A percentile compares a stretch with the other conserved stretches of the same genome.
Conservation (phyloP, 2,329 filamentous ascomycete genomes). For the Cytospora schulzeri region DNA sequence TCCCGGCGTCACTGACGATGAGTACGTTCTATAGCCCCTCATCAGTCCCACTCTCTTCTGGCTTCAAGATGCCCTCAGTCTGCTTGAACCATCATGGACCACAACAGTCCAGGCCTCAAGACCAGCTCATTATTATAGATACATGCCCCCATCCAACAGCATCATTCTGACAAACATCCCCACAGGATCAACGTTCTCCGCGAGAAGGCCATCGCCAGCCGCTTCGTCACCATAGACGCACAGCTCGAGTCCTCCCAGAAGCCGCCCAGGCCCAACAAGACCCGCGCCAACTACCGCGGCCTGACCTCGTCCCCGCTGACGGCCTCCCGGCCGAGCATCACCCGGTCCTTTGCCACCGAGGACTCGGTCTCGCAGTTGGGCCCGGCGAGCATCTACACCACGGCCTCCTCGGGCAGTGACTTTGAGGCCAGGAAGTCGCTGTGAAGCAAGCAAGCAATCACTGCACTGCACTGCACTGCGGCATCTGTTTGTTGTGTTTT, state of each 20-base stretch:
- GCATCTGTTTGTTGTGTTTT: not conserved
- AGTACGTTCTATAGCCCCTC: constrained; percentile 47
- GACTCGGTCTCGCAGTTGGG: constrained; percentile 18
- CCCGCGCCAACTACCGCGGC: constrained; percentile 24
- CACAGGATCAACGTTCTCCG: constrained; percentile 51
- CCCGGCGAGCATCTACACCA: constrained; percentile 3
- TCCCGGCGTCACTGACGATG: constrained; percentile 59
- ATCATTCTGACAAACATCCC: not conserved
- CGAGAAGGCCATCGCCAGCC: constrained; percentile 54
- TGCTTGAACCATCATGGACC: not conserved
- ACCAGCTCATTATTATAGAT: no score
- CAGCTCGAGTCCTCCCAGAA: constrained; percentile 24
- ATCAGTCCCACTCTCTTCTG: not conserved
- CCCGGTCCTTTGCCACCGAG: constrained; percentile 22
- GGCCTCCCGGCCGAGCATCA: constrained; percentile 20
- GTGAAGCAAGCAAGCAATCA: no score
- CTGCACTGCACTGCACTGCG: no score
- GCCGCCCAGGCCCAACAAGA: constrained; percentile 15
- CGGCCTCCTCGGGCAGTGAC: constrained; percentile 11
- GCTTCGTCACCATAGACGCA: constrained; percentile 48
- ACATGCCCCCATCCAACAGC: no score
- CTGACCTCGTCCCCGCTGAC: constrained; percentile 20
- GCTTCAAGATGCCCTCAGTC: not conserved
- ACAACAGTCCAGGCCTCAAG: no score
- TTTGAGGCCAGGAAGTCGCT: constrained; percentile 1